Evolutionary conservation across 2,329 filamentous ascomycete genomes (phyloP), one percentile per base, ranked within the genome.

Genomic region (Exophiala sp.): DNA sequence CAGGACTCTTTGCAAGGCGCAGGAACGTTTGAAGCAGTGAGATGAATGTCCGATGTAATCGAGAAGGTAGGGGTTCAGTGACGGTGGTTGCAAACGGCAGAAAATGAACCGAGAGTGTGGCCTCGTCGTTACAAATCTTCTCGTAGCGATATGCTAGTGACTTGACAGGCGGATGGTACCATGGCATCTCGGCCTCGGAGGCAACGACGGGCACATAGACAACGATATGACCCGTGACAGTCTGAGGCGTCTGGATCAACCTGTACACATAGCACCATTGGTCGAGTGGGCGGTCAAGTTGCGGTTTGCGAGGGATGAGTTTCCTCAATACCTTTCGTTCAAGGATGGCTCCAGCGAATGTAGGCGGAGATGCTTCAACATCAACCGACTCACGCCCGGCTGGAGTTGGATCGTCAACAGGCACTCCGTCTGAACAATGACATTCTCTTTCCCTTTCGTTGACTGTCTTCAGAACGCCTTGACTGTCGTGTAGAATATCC

Each of bases 101-200:
- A 59, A 77, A 77, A 60, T 77, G 72, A n/a, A 80, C 58, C 2
- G 74, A 76, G 3, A 81, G 60, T 1, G 60, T 54, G 1, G 59
- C 55, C n/a, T n/a, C n/a, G 27, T 48, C 29, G 2, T n/a, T 48
- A 34, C 32, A 50, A 34, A 27, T 64, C 63, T 18, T 63, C 63
- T 11, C 65, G 61, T n/a, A 62, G 6, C 89, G 70, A 58, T 93
- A 90, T 3, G 83, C 88, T 19, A 95, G 74, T 10, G 80, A 81
- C 44, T 75, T 77, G 18, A 95, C 83, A 45, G 78, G 75, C 18
- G 91, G 91, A 64, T 96, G 90, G 67, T 96, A 97, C 68, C 86
- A 95, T 1, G 91, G 91, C 54, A 93, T 76, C 2, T 84, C 77
- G 11, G 78, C 73, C 9, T 76, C 70, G 1, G 71, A 70, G 24